Evolutionary conservation across 441 rosid genomes (phyloP), one percentile per base, ranked within the genome.

Genomic region (Syzygium malaccense): DNA sequence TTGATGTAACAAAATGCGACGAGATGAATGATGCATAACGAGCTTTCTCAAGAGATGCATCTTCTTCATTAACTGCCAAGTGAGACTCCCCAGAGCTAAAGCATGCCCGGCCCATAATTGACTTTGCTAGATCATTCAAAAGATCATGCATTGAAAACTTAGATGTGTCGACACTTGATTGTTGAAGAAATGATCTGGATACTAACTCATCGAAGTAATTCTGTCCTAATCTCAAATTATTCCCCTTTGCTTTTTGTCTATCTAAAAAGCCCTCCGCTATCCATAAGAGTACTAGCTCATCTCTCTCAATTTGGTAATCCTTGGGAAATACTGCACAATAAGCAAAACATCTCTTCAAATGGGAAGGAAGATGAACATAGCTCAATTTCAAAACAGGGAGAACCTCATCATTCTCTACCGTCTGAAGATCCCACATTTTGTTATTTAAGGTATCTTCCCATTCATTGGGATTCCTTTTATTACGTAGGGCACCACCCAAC

Each of bases 51-150:
- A 37, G 49, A 71, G 26, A 71, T 11, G 28, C 3, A 2, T 71
- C 28, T 4, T 71, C 49, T 71, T 19, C 48, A 71, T 71, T 37
- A 37, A 6, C 15, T 37, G 0, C 28, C 28, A 20, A 20, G 8
- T 71, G 49, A 71, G 49, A 37, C 49, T 33, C 49, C 80, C 9
- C 15, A 0, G 8, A 19, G 28, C 49, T 20, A 71, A 33, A 33
- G 80, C 7, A 71, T 11, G 49, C 0, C 0, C 15, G 1, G 3
- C 49, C 28, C 0, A 0, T 28, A 37, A 33, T 71, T 33, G 49
- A 71, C 26, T 37, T 71, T 19, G 80, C 80, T 20, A 71, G 15
- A 71, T 71, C 80, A 37, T 71, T 71, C 49, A 71, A 20, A 71
- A 71, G 49, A 33, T 71, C 80, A 33, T 71, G 49, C 80, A 71